A percentile compares a stretch with the other conserved stretches of the same genome.
Evolutionary conservation across 78 protist species (phyloP).

Genomic region (slime mould (Dictyostelium discoideum)): DNA sequence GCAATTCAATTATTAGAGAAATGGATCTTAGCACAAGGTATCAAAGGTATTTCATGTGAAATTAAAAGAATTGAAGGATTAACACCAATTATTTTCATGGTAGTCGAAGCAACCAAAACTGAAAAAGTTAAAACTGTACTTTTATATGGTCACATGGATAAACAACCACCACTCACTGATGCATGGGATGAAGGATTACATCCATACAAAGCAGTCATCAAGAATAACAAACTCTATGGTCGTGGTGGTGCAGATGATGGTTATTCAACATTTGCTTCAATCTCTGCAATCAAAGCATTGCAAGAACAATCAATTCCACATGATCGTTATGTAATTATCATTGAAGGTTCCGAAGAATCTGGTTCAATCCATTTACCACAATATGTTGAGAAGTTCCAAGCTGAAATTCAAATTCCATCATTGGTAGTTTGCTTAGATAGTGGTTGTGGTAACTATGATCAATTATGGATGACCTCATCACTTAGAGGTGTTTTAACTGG

Average conservation of each 20-base stretch:
- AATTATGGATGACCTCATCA: conserved; percentile 82
- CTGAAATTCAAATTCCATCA: conserved; percentile 66
- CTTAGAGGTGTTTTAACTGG: conserved; percentile 84
- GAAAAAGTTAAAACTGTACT: conserved; percentile 66
- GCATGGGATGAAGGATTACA: conserved; percentile 89
- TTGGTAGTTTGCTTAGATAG: conserved; percentile 92
- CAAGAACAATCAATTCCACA: conserved; percentile 79
- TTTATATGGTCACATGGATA: conserved; percentile 95
- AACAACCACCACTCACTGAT: conserved; percentile 92
- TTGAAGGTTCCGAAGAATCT: conserved; percentile 93
- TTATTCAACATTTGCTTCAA: conserved; percentile 90
- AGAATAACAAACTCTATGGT: conserved; percentile 87
- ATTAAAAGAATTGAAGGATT: conserved; percentile 76
- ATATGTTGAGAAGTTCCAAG: conserved; percentile 39
- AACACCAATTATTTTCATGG: conserved; percentile 88
- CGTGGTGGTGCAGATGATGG: conserved; percentile 96
- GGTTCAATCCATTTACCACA: conserved; percentile 87
- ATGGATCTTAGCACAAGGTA: conserved; percentile 86
- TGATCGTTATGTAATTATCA: conserved; percentile 85
- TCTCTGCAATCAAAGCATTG: conserved; percentile 78
- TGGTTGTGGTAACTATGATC: conserved; percentile 91
- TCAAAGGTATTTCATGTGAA: conserved; percentile 68
- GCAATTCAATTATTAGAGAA: conserved; percentile 78
- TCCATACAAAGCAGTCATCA: conserved; percentile 88
- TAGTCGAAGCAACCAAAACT: conserved; percentile 67